Base-by-base conservation (phyloP, 768 basidiomycete species). In the Russula sp. region DNA sequence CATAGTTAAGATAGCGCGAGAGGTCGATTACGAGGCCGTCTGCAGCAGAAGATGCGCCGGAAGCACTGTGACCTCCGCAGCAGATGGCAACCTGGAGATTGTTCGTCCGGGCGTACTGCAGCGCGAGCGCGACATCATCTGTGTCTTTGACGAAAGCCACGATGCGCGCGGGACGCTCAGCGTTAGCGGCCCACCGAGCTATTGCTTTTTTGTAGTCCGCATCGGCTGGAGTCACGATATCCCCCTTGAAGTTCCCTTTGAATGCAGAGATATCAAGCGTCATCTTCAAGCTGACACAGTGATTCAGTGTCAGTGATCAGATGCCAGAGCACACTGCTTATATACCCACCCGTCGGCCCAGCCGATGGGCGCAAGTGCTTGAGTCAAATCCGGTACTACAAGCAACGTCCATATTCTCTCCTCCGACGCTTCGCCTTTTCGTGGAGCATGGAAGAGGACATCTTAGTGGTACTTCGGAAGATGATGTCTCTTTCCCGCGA, bases 21-120 rank as follows among this genome's bases (percentile, higher is more conserved):
- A 81, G 75, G 63, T 83, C 82, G 61, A 83, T 77, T 11, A 82
- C 79, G 34, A 83, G 63, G 14, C 82, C 81, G 39, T 75, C 78
- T 37, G 79, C 74, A 22, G 68, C 67, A 6, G 81, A 81, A 3
- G 80, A 81, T 4, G 78, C 72, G 5, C 77, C 80, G 20, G 75
- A 67, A 4, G 76, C 62, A 64, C 71, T 78, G 62, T 83, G 82
- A 0, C 81, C 82, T 4, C 82, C 82, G n/a, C 81, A 77, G 20
- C 73, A 69, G 58, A 82, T 73, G 7, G 79, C 80, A 27, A 82
- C 68, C 18, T 73, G 71, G 3, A 81, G 68, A 4, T 69, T 63
- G 35, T 76, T 73, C 6, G 67, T 63, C 52, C 67, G 70, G 1
- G 80, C 78, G 48, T 74, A 77, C 27, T 69, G 65, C 59, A 83